phyloP scores from a whole-genome alignment of 129 eudicot genomes.

The Chrysanthemum seticuspe region DNA sequence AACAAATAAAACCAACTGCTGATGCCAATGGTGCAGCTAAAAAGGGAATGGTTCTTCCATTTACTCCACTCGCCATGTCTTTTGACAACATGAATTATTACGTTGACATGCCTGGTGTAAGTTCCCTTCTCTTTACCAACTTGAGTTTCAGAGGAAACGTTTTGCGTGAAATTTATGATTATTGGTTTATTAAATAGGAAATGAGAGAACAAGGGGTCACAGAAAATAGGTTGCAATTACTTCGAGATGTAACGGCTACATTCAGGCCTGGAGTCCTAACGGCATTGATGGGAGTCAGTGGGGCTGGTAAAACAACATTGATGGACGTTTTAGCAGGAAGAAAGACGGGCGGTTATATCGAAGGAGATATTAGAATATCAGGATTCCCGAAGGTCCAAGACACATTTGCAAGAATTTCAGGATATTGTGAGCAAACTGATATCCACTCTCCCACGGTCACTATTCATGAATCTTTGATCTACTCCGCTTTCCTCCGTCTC shows the following conservation, averaged over 20 bases:
- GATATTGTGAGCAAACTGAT: constrained; percentile 59
- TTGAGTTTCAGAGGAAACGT: neutral
- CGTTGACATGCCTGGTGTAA: constrained; percentile 62
- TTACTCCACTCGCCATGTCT: constrained; percentile 55
- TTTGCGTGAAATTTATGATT: neutral
- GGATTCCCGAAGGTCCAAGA: constrained; percentile 53
- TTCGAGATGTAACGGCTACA: constrained; percentile 50
- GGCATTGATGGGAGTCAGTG: constrained; percentile 64
- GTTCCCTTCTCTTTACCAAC: constrained; percentile 13
- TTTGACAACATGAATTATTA: constrained; percentile 46
- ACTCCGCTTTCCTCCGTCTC: constrained; percentile 55
- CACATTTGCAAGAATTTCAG: constrained; percentile 50
- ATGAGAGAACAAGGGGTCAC: constrained; percentile 43
- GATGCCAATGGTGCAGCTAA: constrained; percentile 33
- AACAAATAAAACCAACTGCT: constrained; percentile 14
- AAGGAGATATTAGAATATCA: constrained; percentile 52
- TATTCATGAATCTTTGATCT: constrained; percentile 45
- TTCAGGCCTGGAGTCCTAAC: constrained; percentile 63
- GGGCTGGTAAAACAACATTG: constrained; percentile 63
- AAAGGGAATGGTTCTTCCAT: constrained; percentile 64
- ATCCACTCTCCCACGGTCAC: constrained; percentile 56
- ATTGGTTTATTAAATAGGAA: constrained; percentile 27
- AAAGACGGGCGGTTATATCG: constrained; percentile 46
- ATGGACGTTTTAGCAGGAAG: constrained; percentile 65
- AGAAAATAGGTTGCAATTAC: constrained; percentile 37